Evolutionary conservation across 2,329 filamentous ascomycete genomes (phyloP).

Genomic region (Penicillium carneum): DNA sequence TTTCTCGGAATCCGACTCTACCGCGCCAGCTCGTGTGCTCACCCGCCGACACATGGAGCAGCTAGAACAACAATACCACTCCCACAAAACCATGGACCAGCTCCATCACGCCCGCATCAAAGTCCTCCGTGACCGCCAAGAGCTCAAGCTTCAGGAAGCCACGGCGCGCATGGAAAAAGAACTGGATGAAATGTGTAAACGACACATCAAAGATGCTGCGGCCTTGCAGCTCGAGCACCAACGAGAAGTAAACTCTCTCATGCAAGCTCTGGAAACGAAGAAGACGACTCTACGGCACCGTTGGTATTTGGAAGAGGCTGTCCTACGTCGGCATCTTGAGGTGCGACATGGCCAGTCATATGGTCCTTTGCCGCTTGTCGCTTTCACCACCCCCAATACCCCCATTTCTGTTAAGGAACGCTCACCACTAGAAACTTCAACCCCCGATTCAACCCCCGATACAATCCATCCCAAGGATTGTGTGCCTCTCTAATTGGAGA

Average conservation of each 20-base stretch:
- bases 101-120: slow-evolving; percentile 56
- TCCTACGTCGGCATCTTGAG: slow-evolving; percentile 51
- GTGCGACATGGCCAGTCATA: slow-evolving; percentile 45
- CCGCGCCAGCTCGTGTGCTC: slow-evolving; percentile 44
- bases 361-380: slow-evolving; percentile 49
- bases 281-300: slow-evolving; percentile 45
- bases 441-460: slow-evolving; percentile 15
- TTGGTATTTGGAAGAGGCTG: slow-evolving; percentile 55
- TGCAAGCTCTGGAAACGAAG: slow-evolving; percentile 46
- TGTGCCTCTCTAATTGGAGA: slow-evolving; percentile 6
- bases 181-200: slow-evolving; percentile 44
- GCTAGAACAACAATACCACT: slow-evolving; percentile 55
- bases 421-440: slow-evolving; percentile 15
- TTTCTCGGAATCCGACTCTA: slow-evolving; percentile 31
- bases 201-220: slow-evolving; percentile 43
- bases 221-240: slow-evolving; percentile 48
- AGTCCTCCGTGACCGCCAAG: slow-evolving; percentile 56
- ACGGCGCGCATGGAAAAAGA: slow-evolving; percentile 51
- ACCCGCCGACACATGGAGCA: slow-evolving; percentile 54
- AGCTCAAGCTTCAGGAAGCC: slow-evolving; percentile 50
- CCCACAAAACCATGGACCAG: slow-evolving; percentile 53
- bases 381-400: slow-evolving; percentile 44
- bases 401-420: slow-evolving; percentile 40
- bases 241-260: slow-evolving; percentile 42
- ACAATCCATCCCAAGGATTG: slow-evolving; percentile 14